Evolutionary conservation across 805 yeast species (phyloP), one percentile per base, ranked within the genome.

Genomic region (Sugiyamaella smithiae): DNA sequence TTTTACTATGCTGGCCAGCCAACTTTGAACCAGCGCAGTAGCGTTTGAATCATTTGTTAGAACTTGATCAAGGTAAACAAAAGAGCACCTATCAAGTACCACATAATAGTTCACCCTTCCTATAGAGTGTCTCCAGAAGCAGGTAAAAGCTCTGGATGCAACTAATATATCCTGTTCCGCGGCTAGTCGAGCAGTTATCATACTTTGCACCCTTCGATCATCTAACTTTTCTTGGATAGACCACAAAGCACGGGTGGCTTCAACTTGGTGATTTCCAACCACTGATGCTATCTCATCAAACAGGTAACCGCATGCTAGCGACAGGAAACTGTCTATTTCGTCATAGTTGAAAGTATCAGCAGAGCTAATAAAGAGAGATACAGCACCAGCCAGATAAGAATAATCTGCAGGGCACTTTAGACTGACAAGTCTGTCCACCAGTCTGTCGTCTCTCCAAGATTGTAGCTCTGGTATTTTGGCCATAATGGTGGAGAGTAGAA

Each of bases 61-160:
- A 14, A 35, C 5, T 36, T 80, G 84, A 60, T 89, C 96, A 28
- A 90, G 63, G 14, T 87, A 67, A 0, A 87, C 61, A 51, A 81
- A 79, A 4, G 88, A 63, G 0, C 96, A 93, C 53, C 83, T 72
- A 5, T 75, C 67, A 9, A 88, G 64, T 5, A 84, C 66, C 1
- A 63, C 54, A 44, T 74, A 82, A 52, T 55, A 54, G 56, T 67
- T 65, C 2, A 63, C 53, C 2, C 67, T 58, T 31, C 81, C 87
- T 38, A 73, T 76, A 0, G 91, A 75, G 57, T 86, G 91, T 2
- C 74, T 72, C 97, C 97, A 91, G 4, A 90, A 62, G 6, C 79
- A 74, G 44, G 80, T 74, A 54, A 88, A 76, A 0, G 84, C 64
- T 51, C 81, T 71, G 14, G 72, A 66, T 4, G 66, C 61, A 17